phyloP scores from a whole-genome alignment of 208 protist species.

The Tritrichomonas foetus region DNA sequence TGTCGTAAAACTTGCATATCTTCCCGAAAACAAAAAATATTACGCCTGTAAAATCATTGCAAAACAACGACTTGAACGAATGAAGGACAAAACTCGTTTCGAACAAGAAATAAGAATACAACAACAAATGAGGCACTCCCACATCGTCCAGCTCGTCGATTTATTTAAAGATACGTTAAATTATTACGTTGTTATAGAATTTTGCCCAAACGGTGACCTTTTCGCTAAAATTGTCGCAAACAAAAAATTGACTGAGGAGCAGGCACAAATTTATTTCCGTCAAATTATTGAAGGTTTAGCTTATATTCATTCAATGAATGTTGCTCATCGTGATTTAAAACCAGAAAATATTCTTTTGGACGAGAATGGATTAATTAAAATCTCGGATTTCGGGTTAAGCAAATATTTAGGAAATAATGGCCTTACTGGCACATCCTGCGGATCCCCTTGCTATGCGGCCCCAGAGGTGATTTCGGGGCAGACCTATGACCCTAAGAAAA shows the following conservation, averaged over 20 bases:
- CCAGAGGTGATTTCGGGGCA: not conserved
- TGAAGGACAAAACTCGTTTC: not conserved
- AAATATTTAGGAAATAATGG: too few relatives aligned
- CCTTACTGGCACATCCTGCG: not conserved
- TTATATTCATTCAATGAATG: not conserved
- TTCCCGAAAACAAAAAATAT: not conserved
- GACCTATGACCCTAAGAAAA: not conserved
- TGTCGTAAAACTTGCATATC: not conserved
- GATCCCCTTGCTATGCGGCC: not conserved
- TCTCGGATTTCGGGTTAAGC: too few relatives aligned
- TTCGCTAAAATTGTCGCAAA: not conserved
- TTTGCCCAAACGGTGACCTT: not conserved
- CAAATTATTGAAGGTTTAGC: not conserved
- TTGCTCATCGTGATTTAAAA: too few relatives aligned
- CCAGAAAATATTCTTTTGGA: too few relatives aligned
- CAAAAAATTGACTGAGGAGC: not conserved
- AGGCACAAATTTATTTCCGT: not conserved
- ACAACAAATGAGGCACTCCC: not conserved
- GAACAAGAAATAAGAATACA: not conserved
- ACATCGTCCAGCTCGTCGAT: not conserved
- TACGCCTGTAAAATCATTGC: not conserved
- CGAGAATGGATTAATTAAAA: too few relatives aligned
- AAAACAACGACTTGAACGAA: not conserved
- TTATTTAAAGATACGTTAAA: not conserved
- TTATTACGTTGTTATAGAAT: not conserved